These are phyloP conservation scores for Daldinia concentrica DNA, from an alignment of 495 filamentous ascomycete species.

Conservation along the genomic window DNA sequence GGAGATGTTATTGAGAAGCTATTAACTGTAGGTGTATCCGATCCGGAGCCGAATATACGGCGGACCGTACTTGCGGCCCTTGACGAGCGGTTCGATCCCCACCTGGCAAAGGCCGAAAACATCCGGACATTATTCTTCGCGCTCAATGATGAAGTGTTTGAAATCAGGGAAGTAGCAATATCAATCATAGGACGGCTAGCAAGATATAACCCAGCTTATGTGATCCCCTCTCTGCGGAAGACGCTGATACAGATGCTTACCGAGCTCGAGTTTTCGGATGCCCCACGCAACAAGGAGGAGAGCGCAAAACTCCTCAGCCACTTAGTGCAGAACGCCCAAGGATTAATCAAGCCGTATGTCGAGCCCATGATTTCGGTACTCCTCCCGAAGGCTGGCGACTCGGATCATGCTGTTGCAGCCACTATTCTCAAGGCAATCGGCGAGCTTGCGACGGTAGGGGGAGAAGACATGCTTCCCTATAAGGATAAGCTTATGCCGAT, in stretches of 20 bases:
- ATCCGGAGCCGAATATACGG: conserved; percentile 88
- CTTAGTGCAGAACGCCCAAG: conserved; percentile 88
- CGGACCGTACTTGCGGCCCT: conserved; percentile 86
- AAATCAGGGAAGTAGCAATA: conserved; percentile 92
- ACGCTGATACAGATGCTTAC: conserved; percentile 94
- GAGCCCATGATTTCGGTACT: conserved; percentile 92
- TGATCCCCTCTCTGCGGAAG: conserved; percentile 93
- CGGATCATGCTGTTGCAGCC: conserved; percentile 85
- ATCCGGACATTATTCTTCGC: conserved; percentile 94
- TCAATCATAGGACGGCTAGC: conserved; percentile 95
- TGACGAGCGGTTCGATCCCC: conserved; percentile 92
- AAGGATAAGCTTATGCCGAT: conserved; percentile 92
- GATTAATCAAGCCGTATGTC: conserved; percentile 92
- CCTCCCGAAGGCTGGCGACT: conserved; percentile 85
- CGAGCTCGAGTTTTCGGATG: conserved; percentile 94
- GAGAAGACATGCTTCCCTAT: conserved; percentile 87
- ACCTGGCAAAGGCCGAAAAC: conserved; percentile 94
- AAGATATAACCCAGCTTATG: conserved; percentile 91
- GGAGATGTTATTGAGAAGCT: conserved; percentile 97
- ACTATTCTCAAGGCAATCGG: conserved; percentile 94
- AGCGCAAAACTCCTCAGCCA: conserved; percentile 92
- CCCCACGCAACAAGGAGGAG: conserved; percentile 91
- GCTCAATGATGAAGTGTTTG: conserved; percentile 93
- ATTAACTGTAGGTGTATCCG: conserved; percentile 91
- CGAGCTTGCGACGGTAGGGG: conserved; percentile 91